phyloP scores from a whole-genome alignment of 2,329 filamentous ascomycete genomes.

The Colletotrichum euphorbiae region DNA sequence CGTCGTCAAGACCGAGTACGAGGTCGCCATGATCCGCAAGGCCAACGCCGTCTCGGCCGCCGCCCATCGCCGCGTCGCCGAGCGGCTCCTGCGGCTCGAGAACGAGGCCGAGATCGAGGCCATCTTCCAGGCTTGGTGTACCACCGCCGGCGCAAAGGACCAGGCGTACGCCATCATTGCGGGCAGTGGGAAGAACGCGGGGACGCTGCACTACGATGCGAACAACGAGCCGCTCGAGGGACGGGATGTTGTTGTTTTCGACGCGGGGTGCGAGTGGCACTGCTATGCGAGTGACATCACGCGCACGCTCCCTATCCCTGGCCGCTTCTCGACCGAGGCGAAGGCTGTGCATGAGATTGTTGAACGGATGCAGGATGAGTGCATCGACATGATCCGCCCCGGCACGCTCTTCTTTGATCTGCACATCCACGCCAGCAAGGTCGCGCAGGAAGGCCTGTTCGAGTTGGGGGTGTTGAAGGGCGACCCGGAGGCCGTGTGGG shows the following conservation, averaged over 20 bases:
- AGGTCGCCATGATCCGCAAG: constrained; percentile 82
- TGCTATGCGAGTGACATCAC: constrained; percentile 94
- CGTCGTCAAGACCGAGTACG: constrained; percentile 86
- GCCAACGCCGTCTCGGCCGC: constrained; percentile 83
- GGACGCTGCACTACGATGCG: constrained; percentile 85
- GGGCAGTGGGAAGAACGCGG: constrained; percentile 83
- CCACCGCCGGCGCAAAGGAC: constrained; percentile 76
- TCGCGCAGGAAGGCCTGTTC: constrained; percentile 78
- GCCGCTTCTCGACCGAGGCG: constrained; percentile 75
- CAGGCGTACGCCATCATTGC: constrained; percentile 94
- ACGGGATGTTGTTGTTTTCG: constrained; percentile 81
- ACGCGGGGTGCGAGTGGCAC: constrained; percentile 87
- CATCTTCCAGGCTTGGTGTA: constrained; percentile 78
- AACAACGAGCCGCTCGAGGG: constrained; percentile 80
- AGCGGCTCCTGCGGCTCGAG: constrained; percentile 68
- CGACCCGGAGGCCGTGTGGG: constrained; percentile 65
- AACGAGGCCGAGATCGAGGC: constrained; percentile 90
- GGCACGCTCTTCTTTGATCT: constrained; percentile 78
- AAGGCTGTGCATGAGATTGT: constrained; percentile 82
- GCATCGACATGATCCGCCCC: constrained; percentile 75
- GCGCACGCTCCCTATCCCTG: constrained; percentile 83
- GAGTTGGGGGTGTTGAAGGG: constrained; percentile 78
- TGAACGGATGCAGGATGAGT: constrained; percentile 81
- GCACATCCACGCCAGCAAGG: constrained; percentile 77
- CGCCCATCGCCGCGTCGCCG: constrained; percentile 81